Conservation (phyloP, 179 eudicot species). For the Beta corolliflora region DNA sequence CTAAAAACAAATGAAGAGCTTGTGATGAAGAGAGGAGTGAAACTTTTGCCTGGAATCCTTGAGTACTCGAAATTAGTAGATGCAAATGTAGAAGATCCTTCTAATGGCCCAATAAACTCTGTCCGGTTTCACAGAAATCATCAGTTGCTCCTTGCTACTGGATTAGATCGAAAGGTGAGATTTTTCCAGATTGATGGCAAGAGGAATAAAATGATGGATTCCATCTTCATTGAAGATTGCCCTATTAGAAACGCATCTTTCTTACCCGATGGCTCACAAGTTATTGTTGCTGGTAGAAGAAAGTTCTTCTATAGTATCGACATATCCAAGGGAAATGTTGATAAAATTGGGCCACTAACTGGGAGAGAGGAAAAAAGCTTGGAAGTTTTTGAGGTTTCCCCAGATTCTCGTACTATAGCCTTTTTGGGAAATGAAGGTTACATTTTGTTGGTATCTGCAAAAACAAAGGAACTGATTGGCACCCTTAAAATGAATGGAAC, state of each 20-base stretch:
- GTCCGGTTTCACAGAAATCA: slow-evolving; percentile 88
- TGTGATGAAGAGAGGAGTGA: slow-evolving; percentile 60
- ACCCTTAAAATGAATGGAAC: slow-evolving; percentile 94
- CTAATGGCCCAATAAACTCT: slow-evolving; percentile 58
- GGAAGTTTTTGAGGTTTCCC: slow-evolving; percentile 82
- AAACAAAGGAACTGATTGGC: slow-evolving; percentile 80
- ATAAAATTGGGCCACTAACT: slow-evolving; percentile 73
- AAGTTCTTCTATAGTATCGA: slow-evolving; percentile 86
- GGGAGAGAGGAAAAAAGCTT: slow-evolving; percentile 95
- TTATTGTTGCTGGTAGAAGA: slow-evolving; percentile 71
- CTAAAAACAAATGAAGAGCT: slow-evolving; percentile 68
- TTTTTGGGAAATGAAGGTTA: slow-evolving; percentile 90
- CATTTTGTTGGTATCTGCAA: slow-evolving; percentile 75
- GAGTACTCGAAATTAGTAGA: slow-evolving; percentile 74
- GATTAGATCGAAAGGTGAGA: slow-evolving; percentile 65
- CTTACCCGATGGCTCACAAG: slow-evolving; percentile 88
- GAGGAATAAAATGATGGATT: slow-evolving; percentile 68
- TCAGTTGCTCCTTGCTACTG: slow-evolving; percentile 81
- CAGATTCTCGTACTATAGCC: slow-evolving; percentile 86
- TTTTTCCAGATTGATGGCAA: slow-evolving; percentile 93
- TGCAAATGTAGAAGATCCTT: slow-evolving; percentile 68
- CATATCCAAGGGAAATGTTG: slow-evolving; percentile 64
- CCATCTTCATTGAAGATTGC: slow-evolving; percentile 75
- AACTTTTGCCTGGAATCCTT: slow-evolving; percentile 70
- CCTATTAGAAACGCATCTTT: slow-evolving; percentile 73